These are phyloP conservation scores for Fragilaria radians DNA, from an alignment of 108 stramenopile species.

Conservation along the genomic window DNA sequence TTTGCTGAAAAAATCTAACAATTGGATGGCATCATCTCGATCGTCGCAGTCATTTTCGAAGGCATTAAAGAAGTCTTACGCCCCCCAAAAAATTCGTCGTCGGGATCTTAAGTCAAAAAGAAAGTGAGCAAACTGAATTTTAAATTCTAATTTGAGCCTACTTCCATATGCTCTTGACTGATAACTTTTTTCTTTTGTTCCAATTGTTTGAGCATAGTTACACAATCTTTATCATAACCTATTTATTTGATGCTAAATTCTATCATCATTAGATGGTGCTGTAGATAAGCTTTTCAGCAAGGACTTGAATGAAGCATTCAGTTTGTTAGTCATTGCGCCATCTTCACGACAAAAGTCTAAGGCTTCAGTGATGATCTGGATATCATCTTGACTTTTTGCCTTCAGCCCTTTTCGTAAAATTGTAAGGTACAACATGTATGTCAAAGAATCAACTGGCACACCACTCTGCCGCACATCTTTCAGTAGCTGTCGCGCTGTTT, in stretches of 20 bases:
- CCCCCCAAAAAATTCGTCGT: neutral
- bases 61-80: slow-evolving; percentile 1
- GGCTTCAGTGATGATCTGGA: neutral
- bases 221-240: too few species aligned
- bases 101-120: too few species aligned
- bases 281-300: too few species aligned
- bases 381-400: neutral
- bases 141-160: too few species aligned
- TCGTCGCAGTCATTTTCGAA: slow-evolving; percentile 3
- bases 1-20: slow-evolving; percentile 17
- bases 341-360: neutral
- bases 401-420: neutral
- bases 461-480: neutral
- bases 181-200: too few species aligned
- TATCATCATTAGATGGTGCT: too few species aligned
- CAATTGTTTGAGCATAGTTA: too few species aligned
- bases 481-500: neutral
- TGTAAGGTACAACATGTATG: neutral
- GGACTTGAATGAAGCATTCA: neutral
- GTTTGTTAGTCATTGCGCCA: neutral
- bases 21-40: neutral
- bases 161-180: too few species aligned
- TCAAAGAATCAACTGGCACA: neutral
- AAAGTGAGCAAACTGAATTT: too few species aligned
- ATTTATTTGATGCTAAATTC: too few species aligned